Evolutionary conservation across 2,329 filamentous ascomycete genomes (phyloP).

Genomic region (Metarhizium robertsii): DNA sequence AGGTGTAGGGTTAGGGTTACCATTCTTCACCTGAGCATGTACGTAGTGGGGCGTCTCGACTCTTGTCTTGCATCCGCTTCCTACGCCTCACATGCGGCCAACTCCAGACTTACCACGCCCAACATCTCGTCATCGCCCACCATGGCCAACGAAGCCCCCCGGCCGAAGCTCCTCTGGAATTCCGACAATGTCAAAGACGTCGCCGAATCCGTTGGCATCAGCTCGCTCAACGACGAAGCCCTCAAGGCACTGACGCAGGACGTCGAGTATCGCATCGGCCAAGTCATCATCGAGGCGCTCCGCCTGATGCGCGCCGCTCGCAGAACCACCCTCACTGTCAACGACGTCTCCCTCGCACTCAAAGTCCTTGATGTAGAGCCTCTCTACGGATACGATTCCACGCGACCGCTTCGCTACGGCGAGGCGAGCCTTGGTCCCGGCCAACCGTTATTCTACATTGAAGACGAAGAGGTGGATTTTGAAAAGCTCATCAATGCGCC

Average conservation of each 20-base stretch:
- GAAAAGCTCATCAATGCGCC: constrained; percentile 98
- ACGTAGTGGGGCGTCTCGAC: background rate
- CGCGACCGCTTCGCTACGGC: constrained; percentile 78
- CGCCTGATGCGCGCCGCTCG: constrained; percentile 93
- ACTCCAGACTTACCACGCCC: background rate
- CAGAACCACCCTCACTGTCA: constrained; percentile 77
- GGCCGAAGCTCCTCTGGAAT: constrained; percentile 71
- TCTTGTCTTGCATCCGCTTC: background rate
- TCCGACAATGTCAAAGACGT: constrained; percentile 93
- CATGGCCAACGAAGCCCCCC: constrained; percentile 32
- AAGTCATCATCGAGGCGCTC: constrained; percentile 86
- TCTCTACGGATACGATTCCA: constrained; percentile 92
- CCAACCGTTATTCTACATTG: constrained; percentile 92
- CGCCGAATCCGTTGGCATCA: constrained; percentile 88
- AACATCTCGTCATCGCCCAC: background rate
- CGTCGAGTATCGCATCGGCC: constrained; percentile 88
- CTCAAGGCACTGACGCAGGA: constrained; percentile 83
- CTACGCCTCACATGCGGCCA: background rate
- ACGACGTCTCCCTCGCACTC: constrained; percentile 81
- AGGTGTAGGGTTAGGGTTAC: too few relatives aligned
- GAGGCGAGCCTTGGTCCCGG: constrained; percentile 90
- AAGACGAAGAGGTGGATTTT: constrained; percentile 97
- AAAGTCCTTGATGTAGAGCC: constrained; percentile 86
- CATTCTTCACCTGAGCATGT: too few relatives aligned
- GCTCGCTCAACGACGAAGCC: constrained; percentile 72